Evolutionary conservation across 257 asterid genomes (phyloP).

Genomic region (Solanum raphanifolium): DNA sequence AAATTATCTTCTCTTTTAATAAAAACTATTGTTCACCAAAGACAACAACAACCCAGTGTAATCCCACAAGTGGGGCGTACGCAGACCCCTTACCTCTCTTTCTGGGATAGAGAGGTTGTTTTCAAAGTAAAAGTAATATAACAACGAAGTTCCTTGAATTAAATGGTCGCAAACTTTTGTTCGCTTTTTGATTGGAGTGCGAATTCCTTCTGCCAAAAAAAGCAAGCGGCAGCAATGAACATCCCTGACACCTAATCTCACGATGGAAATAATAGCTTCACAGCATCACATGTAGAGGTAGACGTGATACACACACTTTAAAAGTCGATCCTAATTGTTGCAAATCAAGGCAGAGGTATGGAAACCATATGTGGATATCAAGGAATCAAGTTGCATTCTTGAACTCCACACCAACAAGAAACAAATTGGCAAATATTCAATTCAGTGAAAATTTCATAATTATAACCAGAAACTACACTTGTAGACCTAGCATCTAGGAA

Average conservation of each 20-base stretch:
- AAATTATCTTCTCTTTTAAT: not conserved
- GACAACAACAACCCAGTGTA: not conserved
- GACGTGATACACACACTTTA: not conserved
- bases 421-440: not conserved
- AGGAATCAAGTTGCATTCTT: not conserved
- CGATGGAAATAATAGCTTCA: not conserved
- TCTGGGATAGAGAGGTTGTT: not conserved
- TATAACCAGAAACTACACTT: not conserved
- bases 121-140: not conserved
- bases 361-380: not conserved
- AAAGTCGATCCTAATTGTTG: not conserved
- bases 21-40: not conserved
- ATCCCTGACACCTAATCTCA: not conserved
- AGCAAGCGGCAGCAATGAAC: not conserved
- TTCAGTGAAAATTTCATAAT: not conserved
- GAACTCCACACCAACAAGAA: not conserved
- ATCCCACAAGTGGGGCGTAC: not conserved
- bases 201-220: not conserved
- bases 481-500: not conserved
- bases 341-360: not conserved
- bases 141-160: not conserved
- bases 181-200: not conserved
- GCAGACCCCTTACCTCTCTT: not conserved
- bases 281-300: not conserved
- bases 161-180: not conserved